Evolutionary conservation across 116 monocot species (phyloP).

Genomic region (Trichopus zeylanicus): DNA sequence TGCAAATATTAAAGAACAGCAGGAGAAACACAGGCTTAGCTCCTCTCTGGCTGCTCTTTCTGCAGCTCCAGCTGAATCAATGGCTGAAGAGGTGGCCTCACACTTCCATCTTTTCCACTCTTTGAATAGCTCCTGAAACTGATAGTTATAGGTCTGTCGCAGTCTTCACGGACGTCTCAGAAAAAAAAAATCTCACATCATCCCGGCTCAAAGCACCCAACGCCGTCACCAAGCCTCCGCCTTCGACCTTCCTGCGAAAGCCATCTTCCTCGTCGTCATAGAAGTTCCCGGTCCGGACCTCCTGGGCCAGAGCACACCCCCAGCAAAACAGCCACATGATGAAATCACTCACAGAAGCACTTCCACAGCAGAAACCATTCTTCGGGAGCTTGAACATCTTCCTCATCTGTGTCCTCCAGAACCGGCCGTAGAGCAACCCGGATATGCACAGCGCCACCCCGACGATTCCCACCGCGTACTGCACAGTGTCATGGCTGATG

Average conservation of each 20-base stretch:
- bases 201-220: neutral
- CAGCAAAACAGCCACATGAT: conserved; percentile 55
- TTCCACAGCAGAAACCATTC: conserved; percentile 20
- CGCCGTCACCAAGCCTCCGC: neutral
- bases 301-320: conserved; percentile 58
- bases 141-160: too few species aligned
- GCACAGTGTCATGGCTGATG: conserved; percentile 16
- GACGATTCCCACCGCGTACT: conserved; percentile 6
- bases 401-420: conserved; percentile 58
- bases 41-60: neutral
- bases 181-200: neutral
- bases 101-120: neutral
- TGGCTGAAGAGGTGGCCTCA: conserved; percentile 12
- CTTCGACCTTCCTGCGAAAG: conserved; percentile 4
- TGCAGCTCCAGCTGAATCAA: conserved; percentile 1
- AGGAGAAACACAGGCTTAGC: neutral
- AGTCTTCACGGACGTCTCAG: neutral
- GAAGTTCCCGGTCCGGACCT: conserved; percentile 48
- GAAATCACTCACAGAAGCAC: conserved; percentile 18
- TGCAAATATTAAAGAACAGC: neutral
- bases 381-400: conserved; percentile 36
- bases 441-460: conserved; percentile 28
- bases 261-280: conserved; percentile 35
- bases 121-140: neutral
- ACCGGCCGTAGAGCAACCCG: conserved; percentile 53